Base-by-base conservation (phyloP, 345 rosid genomes). In the Gynandropsis gynandra region DNA sequence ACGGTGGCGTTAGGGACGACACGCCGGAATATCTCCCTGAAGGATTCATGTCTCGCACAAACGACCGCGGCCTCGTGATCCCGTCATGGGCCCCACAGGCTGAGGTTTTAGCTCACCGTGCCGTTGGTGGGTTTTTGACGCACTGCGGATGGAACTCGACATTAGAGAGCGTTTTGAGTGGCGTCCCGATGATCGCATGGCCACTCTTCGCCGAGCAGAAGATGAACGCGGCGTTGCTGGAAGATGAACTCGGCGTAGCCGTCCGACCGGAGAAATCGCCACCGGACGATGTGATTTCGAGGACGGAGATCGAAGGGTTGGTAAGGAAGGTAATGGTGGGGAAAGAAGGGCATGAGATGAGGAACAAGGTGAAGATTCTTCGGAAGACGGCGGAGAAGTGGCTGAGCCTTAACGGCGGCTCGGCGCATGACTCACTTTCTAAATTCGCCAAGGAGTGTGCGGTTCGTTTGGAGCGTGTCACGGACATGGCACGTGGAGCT, bases 141-240 rank as follows among this genome's bases (percentile, higher is more conserved):
- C 95, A 88, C 24, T 74, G 84, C 2, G 95, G 96, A 0, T 84
- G 96, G 96, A 87, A 76, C 56, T 87, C 90, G 1, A 54, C 64
- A 12, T 16, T 82, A 4, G 90, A 87, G 72, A 68, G 88, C 41
- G 66, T 79, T 1, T 15, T 21, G 0, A 67, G 77, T 1, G 80
- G 78, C 8, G 76, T 77, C 46, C 76, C 86, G 1, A 67, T 82
- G 68, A 75, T 82, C 8, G 69, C 67, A 0, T 79, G 89, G 83
- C 81, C 86, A 4, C 38, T 79, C 6, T 76, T 70, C 1, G 74
- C 82, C 0, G 82, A 81, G 61, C 80, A 81, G 56, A 64, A 36
- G 16, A 64, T 79, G 78, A 81, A 74, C 4, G 80, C 81, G 0
- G 51, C 81, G 1, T 2, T 77, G 58, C 66, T 83, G 1, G 44